A percentile compares a stretch with the other conserved stretches of the same genome.
phyloP scores from a whole-genome alignment of 176 grass and related monocot genomes.

The Aegilops umbellulata region DNA sequence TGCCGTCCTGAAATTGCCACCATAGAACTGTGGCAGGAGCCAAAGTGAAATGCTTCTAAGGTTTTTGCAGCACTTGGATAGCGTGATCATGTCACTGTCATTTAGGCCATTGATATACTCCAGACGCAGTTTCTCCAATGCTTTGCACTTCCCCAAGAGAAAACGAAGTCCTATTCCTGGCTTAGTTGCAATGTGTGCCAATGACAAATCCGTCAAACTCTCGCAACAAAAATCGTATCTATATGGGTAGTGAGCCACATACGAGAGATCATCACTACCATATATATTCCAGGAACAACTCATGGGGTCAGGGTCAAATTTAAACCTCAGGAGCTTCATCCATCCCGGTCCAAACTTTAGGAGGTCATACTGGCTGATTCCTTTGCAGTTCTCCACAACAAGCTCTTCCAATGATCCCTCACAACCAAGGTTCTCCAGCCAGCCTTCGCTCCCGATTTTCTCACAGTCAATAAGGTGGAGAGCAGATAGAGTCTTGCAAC shows the following conservation, averaged over 20 bases:
- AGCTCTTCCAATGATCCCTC: constrained; percentile 54
- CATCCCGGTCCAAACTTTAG: constrained; percentile 60
- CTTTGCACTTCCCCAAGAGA: background rate
- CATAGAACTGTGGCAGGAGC: background rate
- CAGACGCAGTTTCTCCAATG: background rate
- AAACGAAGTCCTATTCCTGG: background rate
- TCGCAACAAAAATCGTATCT: constrained; percentile 1
- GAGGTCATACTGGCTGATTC: constrained; percentile 53
- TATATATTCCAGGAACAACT: too few species aligned
- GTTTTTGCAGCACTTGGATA: background rate
- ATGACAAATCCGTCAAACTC: constrained; percentile 35
- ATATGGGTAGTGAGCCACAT: too few species aligned
- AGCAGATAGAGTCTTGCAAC: constrained; percentile 62
- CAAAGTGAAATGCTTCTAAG: background rate
- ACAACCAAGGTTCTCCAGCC: constrained; percentile 61
- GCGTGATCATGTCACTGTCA: background rate
- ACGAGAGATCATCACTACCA: too few species aligned
- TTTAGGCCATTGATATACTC: background rate
- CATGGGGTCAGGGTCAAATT: too few species aligned
- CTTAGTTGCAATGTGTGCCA: background rate
- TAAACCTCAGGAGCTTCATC: constrained; percentile 47
- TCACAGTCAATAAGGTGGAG: constrained; percentile 55
- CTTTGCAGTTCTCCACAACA: constrained; percentile 47
- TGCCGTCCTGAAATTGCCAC: background rate
- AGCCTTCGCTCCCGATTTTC: constrained; percentile 46